These are phyloP conservation scores for Alternaria conjuncta DNA, from an alignment of 2,329 filamentous ascomycete genomes.

Conservation along the genomic window DNA sequence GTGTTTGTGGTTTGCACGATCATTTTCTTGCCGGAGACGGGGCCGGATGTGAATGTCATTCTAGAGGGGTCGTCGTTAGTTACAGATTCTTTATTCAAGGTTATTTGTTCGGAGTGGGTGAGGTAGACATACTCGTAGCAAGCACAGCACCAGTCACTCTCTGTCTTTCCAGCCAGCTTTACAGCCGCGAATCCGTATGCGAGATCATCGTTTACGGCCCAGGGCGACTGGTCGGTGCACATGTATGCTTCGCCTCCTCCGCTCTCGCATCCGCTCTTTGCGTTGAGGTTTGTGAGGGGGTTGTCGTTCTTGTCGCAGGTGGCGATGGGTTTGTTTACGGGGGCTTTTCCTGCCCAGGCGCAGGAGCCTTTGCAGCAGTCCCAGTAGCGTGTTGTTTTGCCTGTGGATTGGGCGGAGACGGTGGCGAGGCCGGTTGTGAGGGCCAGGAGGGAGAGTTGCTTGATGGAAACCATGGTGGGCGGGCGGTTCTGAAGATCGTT, in stretches of 20 bases:
- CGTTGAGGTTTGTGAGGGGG: slow-evolving; percentile 59
- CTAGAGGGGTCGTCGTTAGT: slow-evolving; percentile 21
- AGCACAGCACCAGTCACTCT: slow-evolving; percentile 68
- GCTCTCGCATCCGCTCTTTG: slow-evolving; percentile 60
- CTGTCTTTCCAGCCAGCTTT: slow-evolving; percentile 59
- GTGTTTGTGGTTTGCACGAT: slow-evolving; percentile 71
- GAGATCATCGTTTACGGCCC: slow-evolving; percentile 63
- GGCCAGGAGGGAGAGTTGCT: slow-evolving; percentile 36
- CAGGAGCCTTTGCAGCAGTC: slow-evolving; percentile 77
- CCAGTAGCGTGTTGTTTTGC: slow-evolving; percentile 48
- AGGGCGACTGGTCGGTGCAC: slow-evolving; percentile 68
- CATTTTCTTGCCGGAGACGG: slow-evolving; percentile 65
- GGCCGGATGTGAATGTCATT: slow-evolving; percentile 64
- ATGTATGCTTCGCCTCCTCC: slow-evolving; percentile 61
- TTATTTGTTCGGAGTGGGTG: neutral
- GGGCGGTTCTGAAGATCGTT: neutral
- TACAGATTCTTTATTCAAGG: neutral
- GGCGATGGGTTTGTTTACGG: slow-evolving; percentile 59
- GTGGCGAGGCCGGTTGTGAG: slow-evolving; percentile 33
- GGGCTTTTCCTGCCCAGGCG: slow-evolving; percentile 64
- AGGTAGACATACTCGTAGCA: slow-evolving; percentile 60
- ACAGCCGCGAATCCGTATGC: slow-evolving; percentile 72
- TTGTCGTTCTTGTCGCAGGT: slow-evolving; percentile 65
- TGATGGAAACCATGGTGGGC: slow-evolving; percentile 35
- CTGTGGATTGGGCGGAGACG: slow-evolving; percentile 37